Conservation (phyloP, 805 yeast species). For the Komagataella populi region DNA sequence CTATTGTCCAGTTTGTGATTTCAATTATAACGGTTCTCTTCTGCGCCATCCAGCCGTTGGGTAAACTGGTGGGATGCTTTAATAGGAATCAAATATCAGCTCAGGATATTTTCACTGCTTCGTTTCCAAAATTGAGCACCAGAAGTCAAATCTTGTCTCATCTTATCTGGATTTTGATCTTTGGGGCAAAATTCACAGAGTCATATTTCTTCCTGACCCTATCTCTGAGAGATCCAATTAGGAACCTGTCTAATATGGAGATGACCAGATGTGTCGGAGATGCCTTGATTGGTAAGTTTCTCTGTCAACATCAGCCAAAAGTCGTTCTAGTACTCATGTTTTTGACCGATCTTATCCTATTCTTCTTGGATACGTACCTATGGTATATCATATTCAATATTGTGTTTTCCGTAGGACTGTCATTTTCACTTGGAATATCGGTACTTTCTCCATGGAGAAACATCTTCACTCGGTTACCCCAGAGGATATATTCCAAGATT, state of each 20-base stretch:
- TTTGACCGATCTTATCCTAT: constrained; percentile 31
- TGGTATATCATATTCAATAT: constrained; percentile 50
- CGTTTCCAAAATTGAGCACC: constrained; percentile 25
- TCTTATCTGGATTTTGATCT: constrained; percentile 32
- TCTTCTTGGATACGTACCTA: constrained; percentile 39
- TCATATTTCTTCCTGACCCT: constrained; percentile 40
- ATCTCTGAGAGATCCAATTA: constrained; percentile 35
- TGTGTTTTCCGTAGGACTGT: constrained; percentile 30
- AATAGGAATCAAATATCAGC: constrained; percentile 10
- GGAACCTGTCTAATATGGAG: constrained; percentile 31
- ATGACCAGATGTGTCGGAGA: constrained; percentile 32
- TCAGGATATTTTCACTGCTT: constrained; percentile 26
- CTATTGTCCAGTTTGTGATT: constrained; percentile 26
- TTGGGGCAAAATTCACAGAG: constrained; percentile 34
- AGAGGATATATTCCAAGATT: constrained; percentile 33
- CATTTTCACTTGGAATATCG: constrained; percentile 38
- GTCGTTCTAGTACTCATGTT: constrained; percentile 26
- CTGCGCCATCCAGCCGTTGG: constrained; percentile 27
- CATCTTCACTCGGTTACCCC: constrained; percentile 35
- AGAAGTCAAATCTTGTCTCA: constrained; percentile 25
- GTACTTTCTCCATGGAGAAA: constrained; percentile 48
- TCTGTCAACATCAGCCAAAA: constrained; percentile 28
- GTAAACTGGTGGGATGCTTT: constrained; percentile 15
- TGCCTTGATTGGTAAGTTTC: constrained; percentile 20
- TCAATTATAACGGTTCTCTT: constrained; percentile 28